Evolutionary conservation across 2,329 filamentous ascomycete genomes (phyloP).

Genomic region (Fusarium pininemorale): DNA sequence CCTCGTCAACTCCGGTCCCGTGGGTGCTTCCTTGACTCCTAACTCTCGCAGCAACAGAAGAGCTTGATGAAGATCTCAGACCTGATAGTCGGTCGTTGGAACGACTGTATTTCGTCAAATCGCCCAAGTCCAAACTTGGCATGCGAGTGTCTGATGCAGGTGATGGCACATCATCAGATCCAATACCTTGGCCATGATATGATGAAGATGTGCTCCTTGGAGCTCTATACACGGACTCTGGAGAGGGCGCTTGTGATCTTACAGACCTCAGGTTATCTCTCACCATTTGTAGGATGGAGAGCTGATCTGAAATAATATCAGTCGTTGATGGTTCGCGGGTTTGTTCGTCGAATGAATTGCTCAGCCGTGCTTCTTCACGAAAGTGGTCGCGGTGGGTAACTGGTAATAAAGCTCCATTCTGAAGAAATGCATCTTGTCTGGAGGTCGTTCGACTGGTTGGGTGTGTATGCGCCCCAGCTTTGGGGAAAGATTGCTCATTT

Average conservation of each 20-base stretch:
- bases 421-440: constrained; percentile 18
- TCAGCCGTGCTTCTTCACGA: constrained; percentile 18
- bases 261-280: constrained; percentile 15
- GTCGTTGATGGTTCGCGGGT: not conserved
- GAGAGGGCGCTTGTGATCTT: constrained; percentile 20
- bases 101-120: constrained; percentile 44
- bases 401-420: constrained; percentile 2
- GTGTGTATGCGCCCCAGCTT: constrained; percentile 15
- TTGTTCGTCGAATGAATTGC: constrained; percentile 5
- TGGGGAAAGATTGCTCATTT: not conserved
- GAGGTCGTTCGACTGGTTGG: constrained; percentile 18
- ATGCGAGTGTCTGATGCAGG: constrained; percentile 34
- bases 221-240: not conserved
- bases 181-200: constrained; percentile 41
- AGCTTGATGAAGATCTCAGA: constrained; percentile 43
- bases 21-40: constrained; percentile 25
- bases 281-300: constrained; percentile 26
- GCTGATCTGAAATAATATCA: constrained; percentile 31
- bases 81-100: constrained; percentile 44
- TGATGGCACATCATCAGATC: constrained; percentile 40
- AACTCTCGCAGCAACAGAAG: constrained; percentile 13
- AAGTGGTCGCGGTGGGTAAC: not conserved
- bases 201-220: constrained; percentile 46
- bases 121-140: constrained; percentile 41
- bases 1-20: constrained; percentile 40